Evolutionary conservation across 371 early-diverging fungal genomes (phyloP).

Genomic region (Mycotypha africana): DNA sequence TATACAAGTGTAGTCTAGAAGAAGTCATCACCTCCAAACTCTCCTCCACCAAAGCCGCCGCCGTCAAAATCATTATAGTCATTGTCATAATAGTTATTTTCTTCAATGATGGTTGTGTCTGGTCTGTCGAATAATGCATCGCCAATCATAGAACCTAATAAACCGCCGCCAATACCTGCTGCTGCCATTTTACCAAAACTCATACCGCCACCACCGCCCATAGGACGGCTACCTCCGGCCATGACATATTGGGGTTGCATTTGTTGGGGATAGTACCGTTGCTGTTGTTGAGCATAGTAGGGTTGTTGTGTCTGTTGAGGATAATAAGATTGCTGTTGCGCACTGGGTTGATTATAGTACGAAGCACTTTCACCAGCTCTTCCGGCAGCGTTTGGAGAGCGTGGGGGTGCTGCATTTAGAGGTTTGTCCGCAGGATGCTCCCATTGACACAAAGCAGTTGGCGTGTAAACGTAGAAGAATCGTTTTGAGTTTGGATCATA

Average conservation of each 20-base stretch:
- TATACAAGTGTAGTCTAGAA: no score
- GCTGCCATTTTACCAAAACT: constrained; percentile 25
- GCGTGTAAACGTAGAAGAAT: constrained; percentile 46
- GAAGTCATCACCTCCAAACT: constrained; percentile 21
- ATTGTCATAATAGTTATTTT: constrained; percentile 30
- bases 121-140: constrained; percentile 20
- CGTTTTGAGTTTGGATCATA: constrained; percentile 28
- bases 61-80: constrained; percentile 23
- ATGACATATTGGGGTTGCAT: constrained; percentile 1
- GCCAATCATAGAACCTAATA: constrained; percentile 31
- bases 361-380: constrained; percentile 13
- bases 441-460: constrained; percentile 43
- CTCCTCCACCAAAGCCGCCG: constrained; percentile 27
- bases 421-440: constrained; percentile 41
- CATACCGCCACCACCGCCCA: constrained; percentile 16
- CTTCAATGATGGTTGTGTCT: constrained; percentile 18
- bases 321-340: constrained; percentile 16
- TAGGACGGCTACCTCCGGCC: constrained; percentile 3
- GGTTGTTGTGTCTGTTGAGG: constrained; percentile 12
- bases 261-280: constrained; percentile 4
- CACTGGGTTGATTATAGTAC: constrained; percentile 7
- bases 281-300: constrained; percentile 19
- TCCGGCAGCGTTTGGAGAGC: no score
- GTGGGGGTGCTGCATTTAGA: no score
- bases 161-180: constrained; percentile 34